Base-by-base conservation (phyloP, 495 filamentous ascomycete genomes). In the Xanthoparmelia taractica region DNA sequence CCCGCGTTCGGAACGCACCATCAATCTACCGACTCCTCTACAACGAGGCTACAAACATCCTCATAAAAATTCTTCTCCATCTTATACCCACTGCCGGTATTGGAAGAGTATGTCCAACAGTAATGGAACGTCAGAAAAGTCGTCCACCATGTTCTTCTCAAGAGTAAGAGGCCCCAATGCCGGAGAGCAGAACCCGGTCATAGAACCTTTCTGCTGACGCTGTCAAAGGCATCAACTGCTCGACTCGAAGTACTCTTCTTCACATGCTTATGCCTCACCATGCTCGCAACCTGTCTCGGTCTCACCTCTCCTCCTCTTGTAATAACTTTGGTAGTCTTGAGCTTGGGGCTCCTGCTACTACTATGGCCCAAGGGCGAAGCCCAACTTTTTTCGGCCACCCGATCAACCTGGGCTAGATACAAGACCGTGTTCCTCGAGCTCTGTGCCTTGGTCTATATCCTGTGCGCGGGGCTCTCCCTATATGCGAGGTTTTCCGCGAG, bases 341-440 rank as follows among this genome's bases (percentile, higher is more conserved):
- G 43, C 33, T 27, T 55, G 8, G 59, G 31, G 27, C 48, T 61
- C 36, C 34, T 61, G 34, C 36, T 61, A 25, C n/a, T 61, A 17
- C 20, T 61, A 37, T 55, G 59, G 45, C 45, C 45, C 7, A 41
- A 25, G 31, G 45, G 36, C 5, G 20, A 54, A 23, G 31, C 41
- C 18, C 43, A 52, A 11, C 11, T 55, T 8, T 41, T 55, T 36
- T 54, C 47, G 2, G 33, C 37, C 27, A 58, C 41, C 25, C 34
- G 54, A n/a, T 63, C 61, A 41, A 47, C 54, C 27, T 45, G 33
- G 36, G 38, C 54, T 15, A 63, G 36, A 34, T 47, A 58, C 61
- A 58, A 58, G 41, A 48, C 31, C 8, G 36, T 57, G 27, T 57
- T 63, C 12, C 27, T 41, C 20, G 52, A 58, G 33, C 36, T 63